phyloP scores from a whole-genome alignment of 306 rosid genomes.

The Acacia crassicarpa region DNA sequence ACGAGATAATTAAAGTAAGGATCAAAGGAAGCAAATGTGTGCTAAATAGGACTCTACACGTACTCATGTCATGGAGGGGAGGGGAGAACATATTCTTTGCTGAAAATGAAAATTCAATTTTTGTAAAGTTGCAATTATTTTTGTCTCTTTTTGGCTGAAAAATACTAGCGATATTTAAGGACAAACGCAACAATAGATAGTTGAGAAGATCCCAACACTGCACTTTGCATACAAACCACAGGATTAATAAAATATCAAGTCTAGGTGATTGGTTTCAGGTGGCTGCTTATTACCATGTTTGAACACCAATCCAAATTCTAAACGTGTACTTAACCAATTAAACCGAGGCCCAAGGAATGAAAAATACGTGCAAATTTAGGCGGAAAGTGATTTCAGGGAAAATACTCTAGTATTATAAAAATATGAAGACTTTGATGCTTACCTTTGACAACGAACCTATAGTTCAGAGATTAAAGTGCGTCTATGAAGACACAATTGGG shows the following conservation, averaged over 20 bases:
- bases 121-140: constrained; percentile 1
- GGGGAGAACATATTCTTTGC: constrained; percentile 9
- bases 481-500: too few species aligned
- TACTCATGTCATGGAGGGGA: not conserved
- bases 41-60: not conserved
- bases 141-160: not conserved
- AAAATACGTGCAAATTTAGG: not conserved
- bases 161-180: not conserved
- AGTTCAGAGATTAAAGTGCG: not conserved
- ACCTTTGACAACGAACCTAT: not conserved
- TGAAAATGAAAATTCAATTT: constrained; percentile 24
- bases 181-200: constrained; percentile 27
- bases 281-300: too few species aligned
- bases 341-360: not conserved
- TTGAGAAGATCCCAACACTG: constrained; percentile 19
- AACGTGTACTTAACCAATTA: not conserved
- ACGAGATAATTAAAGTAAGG: not conserved
- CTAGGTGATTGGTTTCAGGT: too few species aligned
- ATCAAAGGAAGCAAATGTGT: constrained; percentile 4
- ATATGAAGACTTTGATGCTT: not conserved
- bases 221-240: constrained; percentile 27
- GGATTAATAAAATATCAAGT: not conserved
- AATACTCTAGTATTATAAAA: not conserved
- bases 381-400: not conserved
- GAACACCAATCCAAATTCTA: too few species aligned